These are phyloP conservation scores for Blumeria hordei DNA, from an alignment of 2,329 filamentous ascomycete genomes.

Conservation along the genomic window DNA sequence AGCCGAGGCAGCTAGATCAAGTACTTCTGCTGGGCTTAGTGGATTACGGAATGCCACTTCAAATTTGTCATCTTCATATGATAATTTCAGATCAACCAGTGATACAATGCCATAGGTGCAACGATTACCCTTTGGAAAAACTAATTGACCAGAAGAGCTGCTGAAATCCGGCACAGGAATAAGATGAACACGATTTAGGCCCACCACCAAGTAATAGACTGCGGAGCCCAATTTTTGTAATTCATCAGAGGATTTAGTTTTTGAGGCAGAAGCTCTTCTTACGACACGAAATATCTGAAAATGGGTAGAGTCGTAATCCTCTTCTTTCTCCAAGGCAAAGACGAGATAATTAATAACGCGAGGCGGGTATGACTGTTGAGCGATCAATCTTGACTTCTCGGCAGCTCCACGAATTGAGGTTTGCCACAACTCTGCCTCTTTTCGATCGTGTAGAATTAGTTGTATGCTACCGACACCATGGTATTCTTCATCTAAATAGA, in stretches of 20 bases:
- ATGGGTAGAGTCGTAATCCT: slow-evolving; percentile 42
- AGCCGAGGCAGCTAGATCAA: slow-evolving; percentile 38
- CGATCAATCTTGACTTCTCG: slow-evolving; percentile 26
- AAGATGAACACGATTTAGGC: slow-evolving; percentile 43
- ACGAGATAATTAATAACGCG: slow-evolving; percentile 36
- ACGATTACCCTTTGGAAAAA: slow-evolving; percentile 20
- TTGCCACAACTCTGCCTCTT: slow-evolving; percentile 42
- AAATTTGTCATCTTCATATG: slow-evolving; percentile 38
- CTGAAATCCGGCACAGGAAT: slow-evolving; percentile 36
- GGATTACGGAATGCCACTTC: slow-evolving; percentile 38
- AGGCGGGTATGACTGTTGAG: slow-evolving; percentile 28
- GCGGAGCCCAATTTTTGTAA: slow-evolving; percentile 37
- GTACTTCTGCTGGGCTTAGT: slow-evolving; percentile 25
- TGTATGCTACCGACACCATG: slow-evolving; percentile 36
- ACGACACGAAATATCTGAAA: slow-evolving; percentile 48
- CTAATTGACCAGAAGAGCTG: slow-evolving; percentile 20
- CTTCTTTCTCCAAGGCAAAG: slow-evolving; percentile 35
- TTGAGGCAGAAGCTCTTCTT: slow-evolving; percentile 29
- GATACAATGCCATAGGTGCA: slow-evolving; percentile 38
- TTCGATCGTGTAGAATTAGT: slow-evolving; percentile 36
- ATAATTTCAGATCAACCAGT: slow-evolving; percentile 32
- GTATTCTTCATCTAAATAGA: slow-evolving; percentile 40
- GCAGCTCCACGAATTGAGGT: slow-evolving; percentile 34
- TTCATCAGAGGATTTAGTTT: slow-evolving; percentile 35
- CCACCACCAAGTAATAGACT: slow-evolving; percentile 44